These are phyloP conservation scores for Podospora didyma DNA, from an alignment of 495 filamentous ascomycete species.

Conservation along the genomic window DNA sequence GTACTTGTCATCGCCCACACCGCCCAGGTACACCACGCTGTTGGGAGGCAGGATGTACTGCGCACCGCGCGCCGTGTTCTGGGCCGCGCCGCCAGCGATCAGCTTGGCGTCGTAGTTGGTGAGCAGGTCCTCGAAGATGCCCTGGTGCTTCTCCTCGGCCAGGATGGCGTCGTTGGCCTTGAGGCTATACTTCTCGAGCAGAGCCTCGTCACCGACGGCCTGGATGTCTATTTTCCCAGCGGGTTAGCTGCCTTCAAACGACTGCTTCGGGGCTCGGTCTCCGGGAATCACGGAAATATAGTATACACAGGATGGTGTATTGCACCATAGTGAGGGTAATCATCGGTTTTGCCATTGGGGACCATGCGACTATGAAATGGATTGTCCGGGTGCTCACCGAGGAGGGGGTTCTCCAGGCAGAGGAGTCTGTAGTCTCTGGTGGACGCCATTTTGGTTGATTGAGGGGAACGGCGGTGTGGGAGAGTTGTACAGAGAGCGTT, in stretches of 20 bases:
- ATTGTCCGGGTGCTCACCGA: slow-evolving; percentile 53
- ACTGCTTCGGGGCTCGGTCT: neutral
- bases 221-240: slow-evolving; percentile 70
- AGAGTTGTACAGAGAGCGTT: slow-evolving; percentile 18
- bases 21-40: slow-evolving; percentile 87
- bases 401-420: slow-evolving; percentile 92
- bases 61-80: slow-evolving; percentile 96
- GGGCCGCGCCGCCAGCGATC: slow-evolving; percentile 93
- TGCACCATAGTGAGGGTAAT: neutral
- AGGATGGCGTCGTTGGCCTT: slow-evolving; percentile 98
- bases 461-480: slow-evolving; percentile 1
- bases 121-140: slow-evolving; percentile 87
- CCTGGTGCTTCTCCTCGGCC: slow-evolving; percentile 83
- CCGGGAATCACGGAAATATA: neutral
- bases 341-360: neutral
- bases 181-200: slow-evolving; percentile 87
- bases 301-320: slow-evolving; percentile 2
- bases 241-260: neutral
- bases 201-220: slow-evolving; percentile 70
- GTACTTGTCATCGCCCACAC: slow-evolving; percentile 88
- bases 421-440: slow-evolving; percentile 76
- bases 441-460: slow-evolving; percentile 59
- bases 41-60: slow-evolving; percentile 90
- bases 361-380: slow-evolving; percentile 8
- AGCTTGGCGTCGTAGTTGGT: slow-evolving; percentile 83